Base-by-base conservation (phyloP, 345 rosid genomes). In the Linum usitatissimum region DNA sequence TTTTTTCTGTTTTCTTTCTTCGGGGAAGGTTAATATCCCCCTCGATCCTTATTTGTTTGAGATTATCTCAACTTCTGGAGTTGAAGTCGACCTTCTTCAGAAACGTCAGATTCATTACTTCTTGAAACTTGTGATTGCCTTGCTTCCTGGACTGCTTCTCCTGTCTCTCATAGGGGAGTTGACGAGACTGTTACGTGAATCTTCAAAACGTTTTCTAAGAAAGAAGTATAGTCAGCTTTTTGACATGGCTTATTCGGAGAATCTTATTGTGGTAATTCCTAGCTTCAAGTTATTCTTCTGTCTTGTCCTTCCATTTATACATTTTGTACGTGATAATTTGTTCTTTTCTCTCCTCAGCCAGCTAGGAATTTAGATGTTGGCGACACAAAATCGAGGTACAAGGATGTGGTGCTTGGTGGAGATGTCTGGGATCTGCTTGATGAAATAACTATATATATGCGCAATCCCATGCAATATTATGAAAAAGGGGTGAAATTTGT, bases 361-460 rank as follows among this genome's bases (percentile, higher is more conserved):
- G 93, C 89, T 79, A 96, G 96, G 71, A 81, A 85, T 77, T 87
- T 75, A 66, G 48, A 40, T 40, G 48, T 7, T 10, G 10, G 93
- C 64, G 88, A 89, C 77, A 85, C 87, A 62, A 92, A 86, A 79
- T 84, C 95, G 17, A 92, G 76, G 96, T 73, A 83, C 70, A 87
- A 89, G 73, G 98, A 92, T 74, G 98, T 92, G 57, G 93, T 89
- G 59, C 77, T 92, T 63, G 98, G 98, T 18, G 98, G 96, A 67
- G 98, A 92, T 83, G 95, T 89, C 54, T 92, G 98, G 98, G 95
- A 86, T 81, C 91, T 92, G 68, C 91, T 92, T 39, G 96, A 92
- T 79, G 98, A 92, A 70, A 79, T 92, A 67, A 92, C 88, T 96
- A 80, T 84, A 57, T 89, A 92, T 76, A 88, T 92, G 96, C 80